Evolutionary conservation across 2,329 filamentous ascomycete species (phyloP), one percentile per base, ranked within the genome.

Genomic region (Fusarium temperatum): DNA sequence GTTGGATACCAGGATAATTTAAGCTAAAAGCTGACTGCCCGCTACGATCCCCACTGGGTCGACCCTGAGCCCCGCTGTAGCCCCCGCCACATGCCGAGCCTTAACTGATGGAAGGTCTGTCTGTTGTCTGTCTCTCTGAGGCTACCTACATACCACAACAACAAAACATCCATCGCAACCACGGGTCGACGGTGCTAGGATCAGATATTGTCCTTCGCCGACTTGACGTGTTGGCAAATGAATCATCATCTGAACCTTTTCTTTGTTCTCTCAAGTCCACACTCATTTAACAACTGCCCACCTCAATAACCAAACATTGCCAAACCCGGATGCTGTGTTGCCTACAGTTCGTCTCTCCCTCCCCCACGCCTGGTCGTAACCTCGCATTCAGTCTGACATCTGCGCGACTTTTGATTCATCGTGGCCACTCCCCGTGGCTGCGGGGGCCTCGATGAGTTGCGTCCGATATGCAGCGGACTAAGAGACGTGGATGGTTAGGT

Each of bases 371-470:
- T 57, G 51, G 57, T 50, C 65, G 54, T 38, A 41, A 51, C 62
- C 39, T 58, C 50, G 32, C 38, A 22, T 30, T 8, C 39, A 55
- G 70, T 58, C 70, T 70, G 53, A 73, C 48, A 61, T 42, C 41
- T 77, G 76, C 74, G 75, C 74, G 75, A 77, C 76, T 78, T 77
- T 77, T 68, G 30, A 38, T 18, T 39, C 32, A 54, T 55, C 61
- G 56, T 54, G 42, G 39, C 41, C 58, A 63, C 62, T 44, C 39
- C 60, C 44, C 53, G 58, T 62, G 58, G 66, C 54, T 65, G 67
- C 57, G 70, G 70, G 69, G 73, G 55, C 63, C 42, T 61, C 38
- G 55, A 75, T 66, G 61, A 67, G 69, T 38, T 70, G 66, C 59
- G 42, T 66, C 63, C 68, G 55, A 62, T 57, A 59, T 59, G 62